A percentile compares a stretch with the other conserved stretches of the same genome.
Conservation (phyloP, 2,329 filamentous ascomycete genomes). For the Exserohilum rostratum region DNA sequence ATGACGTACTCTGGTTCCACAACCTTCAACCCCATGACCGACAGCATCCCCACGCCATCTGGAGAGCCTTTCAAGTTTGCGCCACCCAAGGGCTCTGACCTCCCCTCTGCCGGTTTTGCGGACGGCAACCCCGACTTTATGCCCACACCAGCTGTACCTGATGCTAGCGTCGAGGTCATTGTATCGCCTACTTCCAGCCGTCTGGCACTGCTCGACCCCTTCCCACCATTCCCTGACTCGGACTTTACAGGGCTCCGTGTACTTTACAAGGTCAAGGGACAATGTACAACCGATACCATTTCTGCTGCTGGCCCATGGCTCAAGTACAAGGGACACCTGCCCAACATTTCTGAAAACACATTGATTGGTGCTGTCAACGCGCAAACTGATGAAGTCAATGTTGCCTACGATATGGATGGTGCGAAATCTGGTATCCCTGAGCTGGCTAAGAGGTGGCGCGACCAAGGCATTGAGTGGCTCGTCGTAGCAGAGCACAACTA, state of each 20-base stretch:
- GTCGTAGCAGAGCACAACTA: conserved; percentile 98
- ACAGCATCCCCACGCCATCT: conserved; percentile 78
- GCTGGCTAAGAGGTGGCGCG: conserved; percentile 83
- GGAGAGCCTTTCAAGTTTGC: conserved; percentile 85
- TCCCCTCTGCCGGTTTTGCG: conserved; percentile 78
- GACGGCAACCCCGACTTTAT: conserved; percentile 76
- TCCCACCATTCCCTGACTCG: conserved; percentile 76
- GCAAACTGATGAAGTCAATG: conserved; percentile 90
- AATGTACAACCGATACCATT: conserved; percentile 99
- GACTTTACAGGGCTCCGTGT: conserved; percentile 82
- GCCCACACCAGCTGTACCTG: conserved; percentile 73
- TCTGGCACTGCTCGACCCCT: conserved; percentile 89
- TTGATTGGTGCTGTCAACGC: conserved; percentile 94
- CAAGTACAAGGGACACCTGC: conserved; percentile 98
- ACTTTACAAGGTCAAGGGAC: conserved; percentile 94
- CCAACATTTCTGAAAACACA: conserved; percentile 97
- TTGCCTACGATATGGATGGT: conserved; percentile 85
- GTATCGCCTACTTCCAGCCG: conserved; percentile 89
- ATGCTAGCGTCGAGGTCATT: conserved; percentile 72
- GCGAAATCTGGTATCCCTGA: conserved; percentile 80
- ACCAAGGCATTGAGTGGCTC: conserved; percentile 78
- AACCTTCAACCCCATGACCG: conserved; percentile 94
- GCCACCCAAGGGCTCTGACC: conserved; percentile 67
- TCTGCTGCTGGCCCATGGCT: conserved; percentile 96
- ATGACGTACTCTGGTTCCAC: conserved; percentile 92